phyloP scores from a whole-genome alignment of 352 stramenopile genomes.

The Globisporangium megalacanthum region DNA sequence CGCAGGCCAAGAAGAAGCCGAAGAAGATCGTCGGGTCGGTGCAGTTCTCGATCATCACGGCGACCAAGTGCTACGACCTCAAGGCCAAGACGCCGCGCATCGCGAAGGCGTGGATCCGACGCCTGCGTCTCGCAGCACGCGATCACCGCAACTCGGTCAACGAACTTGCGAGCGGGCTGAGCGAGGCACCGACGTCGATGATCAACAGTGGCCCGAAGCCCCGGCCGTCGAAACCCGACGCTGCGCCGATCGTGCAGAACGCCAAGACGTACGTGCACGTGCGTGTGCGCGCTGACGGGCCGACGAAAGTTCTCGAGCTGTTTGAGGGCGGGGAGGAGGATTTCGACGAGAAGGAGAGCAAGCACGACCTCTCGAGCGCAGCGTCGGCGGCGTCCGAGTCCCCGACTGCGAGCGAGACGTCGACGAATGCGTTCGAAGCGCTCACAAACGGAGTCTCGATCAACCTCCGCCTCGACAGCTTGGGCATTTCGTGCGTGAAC shows the following conservation, averaged over 20 bases:
- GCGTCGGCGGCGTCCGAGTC: conserved; percentile 59
- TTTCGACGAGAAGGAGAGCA: conserved; percentile 77
- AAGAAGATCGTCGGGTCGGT: conserved; percentile 37
- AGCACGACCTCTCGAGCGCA: conserved; percentile 66
- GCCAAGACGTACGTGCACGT: conserved; percentile 86
- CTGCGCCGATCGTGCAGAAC: conserved; percentile 48
- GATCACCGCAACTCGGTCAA: conserved; percentile 10
- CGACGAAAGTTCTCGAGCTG: conserved; percentile 89
- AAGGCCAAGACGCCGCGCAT: conserved; percentile 74
- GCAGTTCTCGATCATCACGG: conserved; percentile 85
- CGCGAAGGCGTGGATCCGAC: conserved; percentile 61
- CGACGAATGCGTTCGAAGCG: conserved; percentile 62
- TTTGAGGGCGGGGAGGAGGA: conserved; percentile 87
- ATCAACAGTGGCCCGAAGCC: conserved; percentile 22
- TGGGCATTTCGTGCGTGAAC: conserved; percentile 86
- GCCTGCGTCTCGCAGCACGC: conserved; percentile 60
- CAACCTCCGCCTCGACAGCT: conserved; percentile 64
- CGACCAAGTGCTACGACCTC: conserved; percentile 82
- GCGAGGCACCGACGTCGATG: conserved; percentile 22
- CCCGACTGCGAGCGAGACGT: conserved; percentile 68
- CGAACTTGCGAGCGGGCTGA: conserved; percentile 13
- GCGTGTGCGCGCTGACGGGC: conserved; percentile 80
- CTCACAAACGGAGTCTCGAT: conserved; percentile 62
- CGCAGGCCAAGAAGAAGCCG: conserved; percentile 13
- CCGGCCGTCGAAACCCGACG: conserved; percentile 25